Evolutionary conservation across 495 filamentous ascomycete species (phyloP), one percentile per base, ranked within the genome.

Genomic region (Bacidia rubella): DNA sequence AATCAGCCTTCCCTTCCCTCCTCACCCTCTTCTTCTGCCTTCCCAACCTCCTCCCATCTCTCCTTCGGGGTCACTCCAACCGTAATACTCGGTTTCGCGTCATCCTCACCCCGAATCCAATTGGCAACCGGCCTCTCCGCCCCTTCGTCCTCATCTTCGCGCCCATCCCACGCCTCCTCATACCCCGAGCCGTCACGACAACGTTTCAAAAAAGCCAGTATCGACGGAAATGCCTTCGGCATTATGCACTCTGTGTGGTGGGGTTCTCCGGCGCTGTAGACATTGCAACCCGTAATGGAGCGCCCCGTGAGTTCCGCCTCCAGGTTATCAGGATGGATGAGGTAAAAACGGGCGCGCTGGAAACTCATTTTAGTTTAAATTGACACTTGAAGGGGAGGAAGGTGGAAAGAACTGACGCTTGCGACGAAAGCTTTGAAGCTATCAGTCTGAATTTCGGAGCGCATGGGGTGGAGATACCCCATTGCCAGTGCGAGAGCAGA

Each of bases 281-380:
- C 70, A 42, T 77, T 76, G 53, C 73, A 74, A 2, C 71, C 70
- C 39, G 66, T 57, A 0, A 60, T 45, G 2, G 56, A 49, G 25
- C 60, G 60, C 5, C 73, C 74, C 9, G 71, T 62, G 22, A 83
- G 60, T 4, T 68, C 71, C 3, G 64, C 65, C 24, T 73, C 80
- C 1, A 71, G 52, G 0, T 70, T 70, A 11, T 74, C 62, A 0
- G 63, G 10, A n/a, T 74, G 76, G 20, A 74, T 61, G n/a, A 76
- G 55, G 57, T 83, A 88, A 3, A 72, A 79, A 22, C 82, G 76
- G 39, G 70, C 74, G 22, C 79, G 78, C 66, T 82, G n/a, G n/a
- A n/a, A n/a, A n/a, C n/a, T n/a, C n/a, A 63, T 27, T 60, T 10
- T 12, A 19, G 42, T n/a, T n/a, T 9, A 10, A 9, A 39, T 9